phyloP scores from a whole-genome alignment of 164 flowering plant species.

The Cinnamomum micranthum region DNA sequence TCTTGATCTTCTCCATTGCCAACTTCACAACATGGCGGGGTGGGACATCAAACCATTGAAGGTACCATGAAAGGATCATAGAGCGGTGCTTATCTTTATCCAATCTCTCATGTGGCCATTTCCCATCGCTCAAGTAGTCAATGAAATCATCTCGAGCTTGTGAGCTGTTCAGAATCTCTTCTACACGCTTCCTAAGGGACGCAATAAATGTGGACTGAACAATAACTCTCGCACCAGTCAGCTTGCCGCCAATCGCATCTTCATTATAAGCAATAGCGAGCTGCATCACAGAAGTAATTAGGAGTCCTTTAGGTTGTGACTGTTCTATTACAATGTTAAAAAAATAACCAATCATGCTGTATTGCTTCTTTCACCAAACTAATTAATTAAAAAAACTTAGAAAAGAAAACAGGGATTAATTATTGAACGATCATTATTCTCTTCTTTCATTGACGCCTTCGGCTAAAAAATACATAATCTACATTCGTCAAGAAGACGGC shows the following conservation, averaged over 20 bases:
- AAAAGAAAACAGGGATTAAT: neutral
- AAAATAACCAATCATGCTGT: neutral
- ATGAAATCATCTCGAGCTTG: slow-evolving; percentile 28
- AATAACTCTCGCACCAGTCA: slow-evolving; percentile 51
- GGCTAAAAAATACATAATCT: neutral
- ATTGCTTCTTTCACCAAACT: neutral
- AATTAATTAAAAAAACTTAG: no score
- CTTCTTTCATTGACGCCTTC: no score
- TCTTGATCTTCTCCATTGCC: slow-evolving; percentile 47
- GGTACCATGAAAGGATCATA: slow-evolving; percentile 66
- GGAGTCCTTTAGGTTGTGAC: neutral
- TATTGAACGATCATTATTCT: no score
- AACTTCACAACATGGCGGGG: slow-evolving; percentile 37
- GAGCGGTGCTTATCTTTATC: slow-evolving; percentile 15
- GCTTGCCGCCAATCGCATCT: slow-evolving; percentile 59
- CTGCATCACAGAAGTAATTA: slow-evolving; percentile 32
- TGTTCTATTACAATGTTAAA: no score
- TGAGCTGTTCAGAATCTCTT: slow-evolving; percentile 48
- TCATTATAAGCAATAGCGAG: slow-evolving; percentile 76
- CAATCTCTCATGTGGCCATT: slow-evolving; percentile 50
- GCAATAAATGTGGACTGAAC: slow-evolving; percentile 72
- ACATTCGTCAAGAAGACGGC: neutral
- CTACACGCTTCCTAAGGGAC: slow-evolving; percentile 64
- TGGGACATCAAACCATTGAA: slow-evolving; percentile 80
- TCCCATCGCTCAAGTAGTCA: slow-evolving; percentile 47